Evolutionary conservation across 805 yeast genomes (phyloP).

Genomic region (Candida anglica): DNA sequence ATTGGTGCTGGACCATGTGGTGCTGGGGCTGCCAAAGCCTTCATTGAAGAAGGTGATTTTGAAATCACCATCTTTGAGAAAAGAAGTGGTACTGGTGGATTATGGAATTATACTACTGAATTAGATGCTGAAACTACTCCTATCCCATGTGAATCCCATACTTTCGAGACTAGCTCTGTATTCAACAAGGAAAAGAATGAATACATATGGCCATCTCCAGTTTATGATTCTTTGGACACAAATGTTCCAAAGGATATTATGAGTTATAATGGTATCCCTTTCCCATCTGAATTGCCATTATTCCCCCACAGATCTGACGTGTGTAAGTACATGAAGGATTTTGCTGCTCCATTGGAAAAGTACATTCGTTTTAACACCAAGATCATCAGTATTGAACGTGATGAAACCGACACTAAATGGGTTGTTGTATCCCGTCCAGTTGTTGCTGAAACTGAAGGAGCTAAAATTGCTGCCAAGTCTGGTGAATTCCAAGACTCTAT

Average conservation of each 20-base stretch:
- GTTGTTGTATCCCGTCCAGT: slow-evolving; percentile 33
- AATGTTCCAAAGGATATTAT: slow-evolving; percentile 63
- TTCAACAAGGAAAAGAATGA: slow-evolving; percentile 7
- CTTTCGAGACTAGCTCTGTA: slow-evolving; percentile 10
- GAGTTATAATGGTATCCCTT: slow-evolving; percentile 42
- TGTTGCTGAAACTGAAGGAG: slow-evolving; percentile 25
- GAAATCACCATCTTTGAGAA: slow-evolving; percentile 59
- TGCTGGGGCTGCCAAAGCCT: slow-evolving; percentile 59
- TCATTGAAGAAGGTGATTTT: slow-evolving; percentile 47
- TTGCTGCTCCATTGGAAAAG: slow-evolving; percentile 40
- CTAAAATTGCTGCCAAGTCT: slow-evolving; percentile 6
- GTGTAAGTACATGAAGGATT: slow-evolving; percentile 53
- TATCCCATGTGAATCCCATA: slow-evolving; percentile 17
- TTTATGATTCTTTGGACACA: slow-evolving; percentile 66
- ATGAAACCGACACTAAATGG: slow-evolving; percentile 34
- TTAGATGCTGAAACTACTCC: slow-evolving; percentile 16
- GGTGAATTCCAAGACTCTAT: slow-evolving; percentile 5
- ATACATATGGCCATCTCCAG: slow-evolving; percentile 34
- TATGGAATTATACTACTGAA: slow-evolving; percentile 61
- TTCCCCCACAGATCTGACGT: slow-evolving; percentile 66
- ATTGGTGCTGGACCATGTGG: slow-evolving; percentile 83
- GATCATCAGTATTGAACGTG: slow-evolving; percentile 38
- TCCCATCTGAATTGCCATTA: slow-evolving; percentile 27
- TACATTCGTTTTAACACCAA: slow-evolving; percentile 43
- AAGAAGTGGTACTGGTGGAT: slow-evolving; percentile 63